Conservation (phyloP, 1,284 basidiomycete genomes). For the Rhizoctonia solani region DNA sequence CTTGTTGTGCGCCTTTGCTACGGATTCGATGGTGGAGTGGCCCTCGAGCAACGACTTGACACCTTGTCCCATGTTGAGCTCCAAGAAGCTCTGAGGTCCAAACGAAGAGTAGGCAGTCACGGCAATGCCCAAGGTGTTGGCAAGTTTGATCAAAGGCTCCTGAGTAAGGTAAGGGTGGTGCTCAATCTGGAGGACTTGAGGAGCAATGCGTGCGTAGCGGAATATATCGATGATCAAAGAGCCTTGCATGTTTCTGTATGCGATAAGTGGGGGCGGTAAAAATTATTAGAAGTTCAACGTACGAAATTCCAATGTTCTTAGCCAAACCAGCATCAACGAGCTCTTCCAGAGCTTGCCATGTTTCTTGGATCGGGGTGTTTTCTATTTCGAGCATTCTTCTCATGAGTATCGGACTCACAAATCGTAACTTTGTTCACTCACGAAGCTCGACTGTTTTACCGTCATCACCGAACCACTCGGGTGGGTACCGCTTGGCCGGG, state of each 20-base stretch:
- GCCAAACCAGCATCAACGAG: slow-evolving; percentile 69
- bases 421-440: slow-evolving; percentile 45
- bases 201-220: slow-evolving; percentile 70
- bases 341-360: slow-evolving; percentile 75
- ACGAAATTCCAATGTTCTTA: slow-evolving; percentile 77
- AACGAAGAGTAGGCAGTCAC: slow-evolving; percentile 82
- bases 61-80: slow-evolving; percentile 61
- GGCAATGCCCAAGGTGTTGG: slow-evolving; percentile 63
- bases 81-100: slow-evolving; percentile 68
- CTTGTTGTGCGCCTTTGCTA: slow-evolving; percentile 60
- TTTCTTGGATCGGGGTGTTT: slow-evolving; percentile 72
- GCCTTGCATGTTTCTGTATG: slow-evolving; percentile 64
- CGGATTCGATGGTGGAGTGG: slow-evolving; percentile 53
- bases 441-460: slow-evolving; percentile 56
- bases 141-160: slow-evolving; percentile 61
- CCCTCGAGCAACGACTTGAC: slow-evolving; percentile 54
- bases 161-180: slow-evolving; percentile 79
- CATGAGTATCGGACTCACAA: background rate
- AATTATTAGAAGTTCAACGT: slow-evolving; percentile 11
- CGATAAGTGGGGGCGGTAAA: slow-evolving; percentile 7
- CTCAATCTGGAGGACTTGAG: slow-evolving; percentile 76
- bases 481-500: slow-evolving; percentile 72
- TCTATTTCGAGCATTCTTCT: slow-evolving; percentile 48
- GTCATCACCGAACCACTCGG: slow-evolving; percentile 74
- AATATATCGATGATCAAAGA: slow-evolving; percentile 66